These are phyloP conservation scores for Aspergillus brasiliensis DNA, from an alignment of 2,329 filamentous ascomycete genomes.

Conservation along the genomic window DNA sequence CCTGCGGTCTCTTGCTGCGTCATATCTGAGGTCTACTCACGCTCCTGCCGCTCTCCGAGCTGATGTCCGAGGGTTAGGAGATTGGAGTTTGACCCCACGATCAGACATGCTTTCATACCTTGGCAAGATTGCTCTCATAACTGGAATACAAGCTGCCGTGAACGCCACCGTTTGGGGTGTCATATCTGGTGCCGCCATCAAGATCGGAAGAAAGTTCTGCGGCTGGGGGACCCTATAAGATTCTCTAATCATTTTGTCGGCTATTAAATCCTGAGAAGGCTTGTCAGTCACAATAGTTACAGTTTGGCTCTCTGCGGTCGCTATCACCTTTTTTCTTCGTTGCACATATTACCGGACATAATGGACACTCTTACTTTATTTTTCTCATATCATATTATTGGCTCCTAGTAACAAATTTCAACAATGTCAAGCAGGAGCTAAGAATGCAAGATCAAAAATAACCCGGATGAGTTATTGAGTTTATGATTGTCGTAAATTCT, in stretches of 20 bases:
- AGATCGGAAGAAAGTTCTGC: slow-evolving; percentile 43
- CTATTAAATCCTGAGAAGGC: not conserved
- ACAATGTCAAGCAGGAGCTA: not conserved
- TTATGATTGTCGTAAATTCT: slow-evolving; percentile 4
- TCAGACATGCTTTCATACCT: slow-evolving; percentile 37
- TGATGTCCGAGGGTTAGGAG: slow-evolving; percentile 35
- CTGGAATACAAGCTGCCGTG: slow-evolving; percentile 40
- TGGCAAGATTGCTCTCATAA: slow-evolving; percentile 39
- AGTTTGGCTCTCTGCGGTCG: not conserved
- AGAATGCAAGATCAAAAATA: not conserved
- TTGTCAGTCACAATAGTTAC: no score
- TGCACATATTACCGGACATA: not conserved
- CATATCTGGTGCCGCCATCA: slow-evolving; percentile 39
- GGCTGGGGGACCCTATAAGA: slow-evolving; percentile 39
- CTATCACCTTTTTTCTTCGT: not conserved
- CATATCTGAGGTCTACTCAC: slow-evolving; percentile 36
- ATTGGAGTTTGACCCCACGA: slow-evolving; percentile 39
- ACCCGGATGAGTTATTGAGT: not conserved
- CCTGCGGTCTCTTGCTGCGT: slow-evolving; percentile 42
- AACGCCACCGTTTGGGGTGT: slow-evolving; percentile 43
- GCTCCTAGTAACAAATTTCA: not conserved
- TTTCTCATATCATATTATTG: no score
- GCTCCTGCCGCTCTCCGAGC: slow-evolving; percentile 24
- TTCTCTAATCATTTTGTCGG: not conserved
- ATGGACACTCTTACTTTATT: not conserved